These are phyloP conservation scores for Clitoria ternatea DNA, from an alignment of 306 rosid genomes.

Conservation along the genomic window DNA sequence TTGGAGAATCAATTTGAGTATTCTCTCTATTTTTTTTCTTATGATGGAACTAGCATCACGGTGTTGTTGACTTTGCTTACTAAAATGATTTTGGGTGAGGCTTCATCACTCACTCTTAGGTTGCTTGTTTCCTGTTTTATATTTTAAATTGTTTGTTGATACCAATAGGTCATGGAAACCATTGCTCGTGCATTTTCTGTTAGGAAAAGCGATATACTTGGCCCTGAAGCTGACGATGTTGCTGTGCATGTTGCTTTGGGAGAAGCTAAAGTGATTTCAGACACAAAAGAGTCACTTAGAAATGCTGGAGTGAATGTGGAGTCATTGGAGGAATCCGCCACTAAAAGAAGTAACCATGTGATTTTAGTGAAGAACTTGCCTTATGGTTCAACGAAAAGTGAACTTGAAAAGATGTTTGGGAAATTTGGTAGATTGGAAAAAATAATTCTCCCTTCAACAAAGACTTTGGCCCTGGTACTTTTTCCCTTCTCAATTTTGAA, in stretches of 20 bases:
- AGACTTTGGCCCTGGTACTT: slow-evolving; percentile 82
- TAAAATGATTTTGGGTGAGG: slow-evolving; percentile 12
- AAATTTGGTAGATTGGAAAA: slow-evolving; percentile 79
- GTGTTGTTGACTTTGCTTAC: neutral
- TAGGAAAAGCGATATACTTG: slow-evolving; percentile 75
- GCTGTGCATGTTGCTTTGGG: slow-evolving; percentile 86
- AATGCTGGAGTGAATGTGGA: slow-evolving; percentile 86
- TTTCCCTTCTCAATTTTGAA: neutral
- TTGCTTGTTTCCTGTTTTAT: neutral
- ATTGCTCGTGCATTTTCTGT: slow-evolving; percentile 77
- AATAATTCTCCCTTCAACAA: slow-evolving; percentile 73
- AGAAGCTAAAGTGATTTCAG: slow-evolving; percentile 86
- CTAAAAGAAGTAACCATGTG: slow-evolving; percentile 86
- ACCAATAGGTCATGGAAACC: slow-evolving; percentile 68
- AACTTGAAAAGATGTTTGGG: slow-evolving; percentile 74
- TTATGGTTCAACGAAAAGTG: slow-evolving; percentile 79
- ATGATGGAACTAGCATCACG: neutral
- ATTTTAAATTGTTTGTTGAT: slow-evolving; percentile 8
- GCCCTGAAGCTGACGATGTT: slow-evolving; percentile 79
- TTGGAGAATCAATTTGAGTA: no score
- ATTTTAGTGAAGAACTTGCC: slow-evolving; percentile 90
- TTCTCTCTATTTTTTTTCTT: slow-evolving; percentile 1
- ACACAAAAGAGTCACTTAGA: slow-evolving; percentile 70
- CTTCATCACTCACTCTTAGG: neutral
- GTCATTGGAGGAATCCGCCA: slow-evolving; percentile 63